Base-by-base conservation (phyloP, 768 basidiomycete genomes). In the Russula sp. region DNA sequence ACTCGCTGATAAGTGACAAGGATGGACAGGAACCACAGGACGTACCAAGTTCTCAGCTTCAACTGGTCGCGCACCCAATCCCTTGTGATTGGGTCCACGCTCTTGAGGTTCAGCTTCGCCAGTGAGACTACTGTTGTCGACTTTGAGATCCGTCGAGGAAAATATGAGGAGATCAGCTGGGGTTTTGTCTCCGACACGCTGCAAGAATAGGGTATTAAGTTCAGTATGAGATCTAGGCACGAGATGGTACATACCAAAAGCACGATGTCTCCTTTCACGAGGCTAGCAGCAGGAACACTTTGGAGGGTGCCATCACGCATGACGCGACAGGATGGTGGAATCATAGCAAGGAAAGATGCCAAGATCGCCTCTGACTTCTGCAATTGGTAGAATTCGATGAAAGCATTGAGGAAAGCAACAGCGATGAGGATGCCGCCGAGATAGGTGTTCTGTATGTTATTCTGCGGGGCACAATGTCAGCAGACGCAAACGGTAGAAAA, bases 341-440 rank as follows among this genome's bases (percentile, higher is more conserved):
- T 87, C 83, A 87, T 83, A 10, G 86, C 86, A 38, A 87, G 75
- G 74, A 87, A 87, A 2, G 83, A 84, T 5, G 85, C 85, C 5
- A 87, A 76, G 66, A 87, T 87, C 42, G 84, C 84, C 69, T 86
- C 86, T 9, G 85, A 85, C 68, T 86, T 87, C 73, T 87, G 86
- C 35, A 86, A 78, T 74, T 87, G 86, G 68, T 75, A 78, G 70
- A 84, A 87, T 70, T 87, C 86, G 69, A 87, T 85, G 64, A 80
- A 79, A 7, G 84, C 86, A 65, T 87, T 87, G 60, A 86, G 70
- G 70, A 87, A 85, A 16, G 85, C 84, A 22, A 87, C 84, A 22
- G 75, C 75, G 56, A 87, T 86, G 60, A 87, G 75, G 69, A 87
- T 86, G 34, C 81, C 86, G 35, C 86, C 85, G 11, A 87, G 81